phyloP scores from a whole-genome alignment of 1,284 basidiomycete genomes.

The Schizophyllum amplum region DNA sequence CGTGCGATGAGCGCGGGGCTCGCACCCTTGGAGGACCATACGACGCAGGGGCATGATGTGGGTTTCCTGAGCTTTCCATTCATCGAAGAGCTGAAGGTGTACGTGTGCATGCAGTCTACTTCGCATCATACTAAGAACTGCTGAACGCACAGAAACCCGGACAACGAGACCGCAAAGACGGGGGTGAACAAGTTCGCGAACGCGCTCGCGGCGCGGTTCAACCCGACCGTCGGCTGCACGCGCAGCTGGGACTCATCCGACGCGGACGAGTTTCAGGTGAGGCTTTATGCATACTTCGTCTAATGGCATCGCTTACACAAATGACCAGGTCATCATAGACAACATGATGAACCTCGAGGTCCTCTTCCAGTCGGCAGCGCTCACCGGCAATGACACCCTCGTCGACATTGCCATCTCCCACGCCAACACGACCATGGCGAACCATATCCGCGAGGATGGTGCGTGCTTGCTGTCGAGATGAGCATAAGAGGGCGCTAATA shows the following conservation, averaged over 20 bases:
- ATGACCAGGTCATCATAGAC: conserved; percentile 60
- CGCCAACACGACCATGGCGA: conserved; percentile 56
- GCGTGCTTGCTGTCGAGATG: conserved; percentile 10
- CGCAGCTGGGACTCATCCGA: conserved; percentile 51
- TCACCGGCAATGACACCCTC: conserved; percentile 53
- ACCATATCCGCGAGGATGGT: conserved; percentile 60
- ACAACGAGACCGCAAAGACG: conserved; percentile 34
- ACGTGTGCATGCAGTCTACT: conserved; percentile 14
- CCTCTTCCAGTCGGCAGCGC: conserved; percentile 42
- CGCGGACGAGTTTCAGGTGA: conserved; percentile 46
- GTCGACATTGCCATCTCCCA: conserved; percentile 53
- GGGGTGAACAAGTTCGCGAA: conserved; percentile 36
- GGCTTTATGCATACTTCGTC: conserved; percentile 2
- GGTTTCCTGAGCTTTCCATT: conserved; percentile 66
- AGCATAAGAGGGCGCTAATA: not conserved
- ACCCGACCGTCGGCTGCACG: conserved; percentile 37
- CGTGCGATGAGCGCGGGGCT: conserved; percentile 41
- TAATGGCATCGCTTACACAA: not conserved
- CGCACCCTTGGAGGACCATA: conserved; percentile 36
- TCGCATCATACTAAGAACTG: not conserved
- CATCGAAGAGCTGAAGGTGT: conserved; percentile 42
- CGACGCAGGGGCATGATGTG: conserved; percentile 53
- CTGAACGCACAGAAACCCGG: conserved; percentile 27
- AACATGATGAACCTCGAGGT: conserved; percentile 75
- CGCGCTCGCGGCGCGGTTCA: conserved; percentile 36